Percentiles rank a stretch among this genome's conserved stretches.
These are phyloP conservation scores for Mytilinidion resinicola DNA, from an alignment of 495 filamentous ascomycete genomes.

Conservation along the genomic window DNA sequence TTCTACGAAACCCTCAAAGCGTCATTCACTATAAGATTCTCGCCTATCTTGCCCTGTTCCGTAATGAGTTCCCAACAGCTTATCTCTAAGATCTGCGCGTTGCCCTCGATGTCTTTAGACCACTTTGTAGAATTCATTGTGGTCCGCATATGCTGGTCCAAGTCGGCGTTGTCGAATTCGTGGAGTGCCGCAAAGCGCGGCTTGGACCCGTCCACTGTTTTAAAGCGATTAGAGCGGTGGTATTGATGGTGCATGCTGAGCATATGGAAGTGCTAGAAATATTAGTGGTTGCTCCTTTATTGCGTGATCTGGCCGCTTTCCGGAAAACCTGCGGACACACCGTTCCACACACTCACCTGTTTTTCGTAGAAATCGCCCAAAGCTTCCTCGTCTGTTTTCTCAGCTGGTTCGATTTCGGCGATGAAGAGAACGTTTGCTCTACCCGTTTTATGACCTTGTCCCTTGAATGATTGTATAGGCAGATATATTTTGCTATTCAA, in stretches of 20 bases:
- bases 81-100: not conserved
- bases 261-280: slow-evolving; percentile 16
- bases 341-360: slow-evolving; percentile 50
- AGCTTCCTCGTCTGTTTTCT: slow-evolving; percentile 46
- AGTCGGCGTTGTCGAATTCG: slow-evolving; percentile 10
- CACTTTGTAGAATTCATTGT: slow-evolving; percentile 4
- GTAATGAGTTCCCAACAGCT: slow-evolving; percentile 3
- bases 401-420: slow-evolving; percentile 6
- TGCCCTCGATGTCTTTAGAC: not conserved
- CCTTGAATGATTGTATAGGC: slow-evolving; percentile 8
- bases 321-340: not conserved
- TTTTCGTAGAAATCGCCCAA: slow-evolving; percentile 54
- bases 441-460: not conserved
- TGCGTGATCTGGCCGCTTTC: no score
- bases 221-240: slow-evolving; percentile 15
- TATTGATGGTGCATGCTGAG: slow-evolving; percentile 13
- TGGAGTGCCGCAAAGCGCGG: slow-evolving; percentile 13
- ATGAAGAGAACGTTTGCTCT: not conserved
- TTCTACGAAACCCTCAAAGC: no score
- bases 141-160: not conserved
- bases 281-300: no score
- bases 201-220: slow-evolving; percentile 5
- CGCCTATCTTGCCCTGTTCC: slow-evolving; percentile 4
- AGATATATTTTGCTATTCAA: not conserved
- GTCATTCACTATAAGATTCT: not conserved